phyloP scores from a whole-genome alignment of 495 filamentous ascomycete genomes.

The Ascobolus immersus region DNA sequence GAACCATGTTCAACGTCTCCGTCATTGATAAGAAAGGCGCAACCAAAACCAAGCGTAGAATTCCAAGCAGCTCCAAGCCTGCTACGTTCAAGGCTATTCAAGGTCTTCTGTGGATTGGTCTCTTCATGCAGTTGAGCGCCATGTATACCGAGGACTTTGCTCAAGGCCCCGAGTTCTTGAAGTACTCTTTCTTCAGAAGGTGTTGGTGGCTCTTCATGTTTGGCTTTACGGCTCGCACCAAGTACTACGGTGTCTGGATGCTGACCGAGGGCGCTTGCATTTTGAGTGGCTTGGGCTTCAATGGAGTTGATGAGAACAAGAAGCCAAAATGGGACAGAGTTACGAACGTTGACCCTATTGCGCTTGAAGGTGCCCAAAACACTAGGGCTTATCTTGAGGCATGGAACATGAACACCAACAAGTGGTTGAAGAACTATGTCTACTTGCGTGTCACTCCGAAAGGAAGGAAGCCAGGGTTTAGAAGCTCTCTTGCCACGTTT shows the following conservation, averaged over 20 bases:
- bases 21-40: conserved; percentile 17
- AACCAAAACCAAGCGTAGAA: conserved; percentile 54
- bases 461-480: conserved; percentile 88
- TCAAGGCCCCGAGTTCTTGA: conserved; percentile 33
- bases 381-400: conserved; percentile 60
- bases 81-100: conserved; percentile 48
- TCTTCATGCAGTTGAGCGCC: conserved; percentile 49
- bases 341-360: conserved; percentile 60
- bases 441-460: conserved; percentile 87
- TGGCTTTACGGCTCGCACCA: conserved; percentile 49
- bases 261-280: conserved; percentile 89
- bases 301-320: conserved; percentile 65
- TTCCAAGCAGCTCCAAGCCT: conserved; percentile 71
- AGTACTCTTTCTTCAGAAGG: conserved; percentile 41
- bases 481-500: conserved; percentile 84
- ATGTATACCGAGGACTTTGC: conserved; percentile 36
- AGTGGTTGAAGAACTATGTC: conserved; percentile 87
- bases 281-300: conserved; percentile 77
- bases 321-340: conserved; percentile 72
- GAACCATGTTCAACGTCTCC: conserved; percentile 75
- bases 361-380: conserved; percentile 74
- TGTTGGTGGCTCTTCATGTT: conserved; percentile 61
- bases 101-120: conserved; percentile 53
- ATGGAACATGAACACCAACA: conserved; percentile 98
- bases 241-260: conserved; percentile 91